Conservation (phyloP, 2,329 filamentous ascomycete species). For the Cladophialophora exuberans region DNA sequence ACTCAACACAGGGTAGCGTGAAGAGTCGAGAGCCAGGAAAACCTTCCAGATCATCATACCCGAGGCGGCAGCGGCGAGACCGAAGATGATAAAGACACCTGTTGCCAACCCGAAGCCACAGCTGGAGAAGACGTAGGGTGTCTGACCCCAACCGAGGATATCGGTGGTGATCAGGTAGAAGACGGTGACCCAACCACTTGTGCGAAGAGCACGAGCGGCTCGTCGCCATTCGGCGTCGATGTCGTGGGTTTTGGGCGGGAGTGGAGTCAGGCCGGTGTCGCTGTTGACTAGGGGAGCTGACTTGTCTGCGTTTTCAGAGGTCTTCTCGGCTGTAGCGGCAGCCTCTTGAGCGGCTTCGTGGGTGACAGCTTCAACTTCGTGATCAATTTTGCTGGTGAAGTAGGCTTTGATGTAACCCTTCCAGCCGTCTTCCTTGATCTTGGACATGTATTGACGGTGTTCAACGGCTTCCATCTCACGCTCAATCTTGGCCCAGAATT, state of each 20-base stretch:
- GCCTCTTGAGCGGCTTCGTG: slow-evolving; percentile 29
- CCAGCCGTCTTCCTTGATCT: slow-evolving; percentile 1
- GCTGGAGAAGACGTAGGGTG: slow-evolving; percentile 41
- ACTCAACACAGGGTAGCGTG: slow-evolving; percentile 50
- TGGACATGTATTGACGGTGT: slow-evolving; percentile 1
- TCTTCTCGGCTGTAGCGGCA: slow-evolving; percentile 25
- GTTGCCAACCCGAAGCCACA: slow-evolving; percentile 50
- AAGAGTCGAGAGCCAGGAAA: slow-evolving; percentile 52
- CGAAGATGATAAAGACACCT: slow-evolving; percentile 52
- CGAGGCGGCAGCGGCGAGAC: slow-evolving; percentile 45
- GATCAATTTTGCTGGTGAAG: slow-evolving; percentile 13
- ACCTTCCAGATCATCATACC: slow-evolving; percentile 51
- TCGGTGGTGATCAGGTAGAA: slow-evolving; percentile 57
- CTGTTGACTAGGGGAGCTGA: background rate
- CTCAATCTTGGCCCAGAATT: slow-evolving; percentile 42
- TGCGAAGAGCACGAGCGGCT: slow-evolving; percentile 51
- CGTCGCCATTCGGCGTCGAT: slow-evolving; percentile 51
- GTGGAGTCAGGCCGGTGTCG: background rate
- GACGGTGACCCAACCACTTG: slow-evolving; percentile 47
- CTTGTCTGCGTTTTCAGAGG: slow-evolving; percentile 14
- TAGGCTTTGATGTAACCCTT: slow-evolving; percentile 8
- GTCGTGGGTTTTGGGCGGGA: slow-evolving; percentile 32
- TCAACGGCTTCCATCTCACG: slow-evolving; percentile 39
- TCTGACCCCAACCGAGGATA: slow-evolving; percentile 44
- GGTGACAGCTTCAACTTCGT: slow-evolving; percentile 28